These are phyloP conservation scores for Ceratocystis lukuohia DNA, from an alignment of 2,329 filamentous ascomycete genomes.

Conservation along the genomic window DNA sequence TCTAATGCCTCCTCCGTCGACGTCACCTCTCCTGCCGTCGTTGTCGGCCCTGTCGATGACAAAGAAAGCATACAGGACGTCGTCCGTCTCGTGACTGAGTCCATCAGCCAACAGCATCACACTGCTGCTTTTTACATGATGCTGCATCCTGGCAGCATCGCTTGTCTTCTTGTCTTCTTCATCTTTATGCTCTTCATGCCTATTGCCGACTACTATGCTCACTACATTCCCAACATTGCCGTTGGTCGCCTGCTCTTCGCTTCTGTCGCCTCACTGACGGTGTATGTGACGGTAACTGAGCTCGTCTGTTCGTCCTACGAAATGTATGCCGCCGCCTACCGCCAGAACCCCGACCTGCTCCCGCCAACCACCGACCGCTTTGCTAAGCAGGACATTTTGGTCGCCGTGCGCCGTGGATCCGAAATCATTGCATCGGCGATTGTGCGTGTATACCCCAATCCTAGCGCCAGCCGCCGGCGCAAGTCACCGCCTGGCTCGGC, in stretches of 20 bases:
- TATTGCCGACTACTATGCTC: conserved; percentile 26
- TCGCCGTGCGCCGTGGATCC: conserved; percentile 43
- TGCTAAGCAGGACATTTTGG: conserved; percentile 37
- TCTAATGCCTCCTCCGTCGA: conserved; percentile 30
- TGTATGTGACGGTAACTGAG: conserved; percentile 47
- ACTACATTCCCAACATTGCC: conserved; percentile 30
- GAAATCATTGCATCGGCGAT: conserved; percentile 60
- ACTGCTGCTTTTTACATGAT: conserved; percentile 49
- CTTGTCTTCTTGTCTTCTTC: conserved; percentile 31
- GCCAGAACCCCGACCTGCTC: conserved; percentile 44
- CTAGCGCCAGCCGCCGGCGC: conserved; percentile 11
- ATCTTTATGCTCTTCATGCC: conserved; percentile 32
- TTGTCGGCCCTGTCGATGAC: conserved; percentile 40
- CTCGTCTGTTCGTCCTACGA: conserved; percentile 50
- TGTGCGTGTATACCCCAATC: conserved; percentile 31
- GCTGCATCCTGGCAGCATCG: conserved; percentile 43
- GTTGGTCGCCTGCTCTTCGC: conserved; percentile 41
- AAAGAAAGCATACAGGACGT: conserved; percentile 50
- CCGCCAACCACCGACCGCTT: conserved; percentile 22
- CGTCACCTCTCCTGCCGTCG: conserved; percentile 40
- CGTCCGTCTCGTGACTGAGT: conserved; percentile 63
- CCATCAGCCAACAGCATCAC: conserved; percentile 69
- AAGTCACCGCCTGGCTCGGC: conserved; percentile 38
- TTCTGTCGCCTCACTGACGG: conserved; percentile 46
- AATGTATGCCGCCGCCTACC: conserved; percentile 46